Base-by-base conservation (phyloP, 352 stramenopile genomes). In the Hyaloperonospora arabidopsidis region DNA sequence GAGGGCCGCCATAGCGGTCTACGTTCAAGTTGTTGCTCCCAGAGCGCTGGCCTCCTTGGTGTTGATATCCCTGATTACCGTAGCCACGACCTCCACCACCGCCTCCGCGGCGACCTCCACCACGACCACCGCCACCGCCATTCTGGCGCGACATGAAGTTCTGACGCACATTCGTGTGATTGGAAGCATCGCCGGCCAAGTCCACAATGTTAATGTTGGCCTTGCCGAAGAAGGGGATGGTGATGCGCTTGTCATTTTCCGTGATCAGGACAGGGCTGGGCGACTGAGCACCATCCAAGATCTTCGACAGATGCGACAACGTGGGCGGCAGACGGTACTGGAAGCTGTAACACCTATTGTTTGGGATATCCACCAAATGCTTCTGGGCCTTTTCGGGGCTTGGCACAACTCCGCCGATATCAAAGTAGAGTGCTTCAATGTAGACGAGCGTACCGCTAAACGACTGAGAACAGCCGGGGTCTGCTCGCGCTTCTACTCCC, bases 291-390 rank as follows among this genome's bases (percentile, higher is more conserved):
- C 71, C 74, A 0, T 85, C 73, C 25, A 93, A 57, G 17, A 89
- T 72, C 10, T 64, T 55, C 21, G 76, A 93, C 6, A 76, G 12
- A 53, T 93, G 82, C 29, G 57, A 38, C 11, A 66, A 51, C 52
- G 74, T 86, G 3, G 59, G 57, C 3, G 79, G 82, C 29, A 83
- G 66, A 19, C 67, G 63, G 64, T 86, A 93, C 63, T 90, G 79
- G 54, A 88, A 93, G 59, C 75, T 89, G 57, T 86, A 87, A 63
- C 82, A 93, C 59, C 88, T 78, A 62, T 93, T 93, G 76, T 93
- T 90, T 5, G 74, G 76, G 25, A 93, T 87, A 50, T 93, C 82
- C 40, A 76, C 59, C 34, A 93, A 61, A 23, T 87, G 58, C 15
- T 65, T 65, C 49, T 89, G 79, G n/a, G 70, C 58, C 59, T 89